These are phyloP conservation scores for Pythium sp. DNA, from an alignment of 352 stramenopile species.

Conservation along the genomic window DNA sequence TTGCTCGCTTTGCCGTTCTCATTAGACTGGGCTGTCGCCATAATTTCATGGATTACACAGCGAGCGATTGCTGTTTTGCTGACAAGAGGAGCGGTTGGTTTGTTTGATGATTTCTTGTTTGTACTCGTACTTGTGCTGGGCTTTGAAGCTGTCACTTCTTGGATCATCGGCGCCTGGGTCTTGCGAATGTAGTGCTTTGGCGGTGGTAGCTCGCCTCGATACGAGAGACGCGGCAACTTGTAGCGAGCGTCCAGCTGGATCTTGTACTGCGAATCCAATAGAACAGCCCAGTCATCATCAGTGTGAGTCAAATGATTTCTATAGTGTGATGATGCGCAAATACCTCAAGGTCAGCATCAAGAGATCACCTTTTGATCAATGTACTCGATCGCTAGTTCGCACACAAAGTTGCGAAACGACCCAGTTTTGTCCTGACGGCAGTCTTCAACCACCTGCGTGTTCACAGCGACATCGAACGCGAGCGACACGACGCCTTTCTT, in stretches of 20 bases:
- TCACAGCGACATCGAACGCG: constrained; percentile 80
- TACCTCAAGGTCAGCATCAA: background rate
- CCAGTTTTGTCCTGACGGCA: constrained; percentile 63
- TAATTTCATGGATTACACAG: constrained; percentile 45
- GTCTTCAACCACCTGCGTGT: constrained; percentile 68
- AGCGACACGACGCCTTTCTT: constrained; percentile 58
- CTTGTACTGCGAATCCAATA: constrained; percentile 51
- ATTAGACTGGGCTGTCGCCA: background rate
- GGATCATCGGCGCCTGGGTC: constrained; percentile 59
- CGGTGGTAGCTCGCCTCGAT: constrained; percentile 59
- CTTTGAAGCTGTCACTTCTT: constrained; percentile 48
- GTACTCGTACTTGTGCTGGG: constrained; percentile 12
- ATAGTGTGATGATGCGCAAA: background rate
- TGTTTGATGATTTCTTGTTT: constrained; percentile 5
- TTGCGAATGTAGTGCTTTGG: constrained; percentile 83
- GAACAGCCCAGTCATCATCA: background rate
- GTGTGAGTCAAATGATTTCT: background rate
- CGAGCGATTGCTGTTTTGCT: constrained; percentile 32
- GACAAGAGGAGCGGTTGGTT: background rate
- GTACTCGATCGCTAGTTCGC: constrained; percentile 77
- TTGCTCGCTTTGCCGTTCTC: background rate
- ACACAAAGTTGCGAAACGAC: constrained; percentile 80
- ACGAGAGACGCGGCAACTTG: constrained; percentile 71
- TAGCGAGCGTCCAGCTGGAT: constrained; percentile 72
- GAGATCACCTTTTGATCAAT: constrained; percentile 69